Percentiles rank a stretch among this genome's conserved stretches.
Evolutionary conservation across 1,284 basidiomycete genomes (phyloP).

Genomic region (Golubevia sp.): DNA sequence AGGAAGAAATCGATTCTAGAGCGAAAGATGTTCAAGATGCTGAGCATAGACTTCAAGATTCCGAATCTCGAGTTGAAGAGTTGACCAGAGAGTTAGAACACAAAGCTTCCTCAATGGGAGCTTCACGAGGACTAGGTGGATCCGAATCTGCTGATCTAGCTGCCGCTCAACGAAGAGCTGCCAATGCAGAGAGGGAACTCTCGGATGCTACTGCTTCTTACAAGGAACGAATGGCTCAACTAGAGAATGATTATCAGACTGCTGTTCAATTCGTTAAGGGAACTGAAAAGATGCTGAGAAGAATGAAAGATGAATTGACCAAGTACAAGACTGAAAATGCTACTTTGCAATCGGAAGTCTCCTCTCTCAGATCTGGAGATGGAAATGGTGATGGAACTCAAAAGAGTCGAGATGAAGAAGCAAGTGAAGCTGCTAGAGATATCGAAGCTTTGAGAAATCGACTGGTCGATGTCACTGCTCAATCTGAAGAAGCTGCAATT

Average conservation of each 20-base stretch:
- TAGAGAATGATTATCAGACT: slow-evolving; percentile 93
- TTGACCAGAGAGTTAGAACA: slow-evolving; percentile 46
- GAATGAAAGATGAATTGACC: slow-evolving; percentile 74
- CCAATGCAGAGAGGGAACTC: slow-evolving; percentile 52
- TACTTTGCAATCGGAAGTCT: slow-evolving; percentile 33
- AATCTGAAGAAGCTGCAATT: slow-evolving; percentile 40
- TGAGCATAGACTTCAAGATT: slow-evolving; percentile 50
- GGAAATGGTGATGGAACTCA: background rate
- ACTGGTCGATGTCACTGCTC: slow-evolving; percentile 35
- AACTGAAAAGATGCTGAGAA: slow-evolving; percentile 97
- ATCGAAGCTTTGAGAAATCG: slow-evolving; percentile 43
- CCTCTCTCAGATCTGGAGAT: slow-evolving; percentile 7
- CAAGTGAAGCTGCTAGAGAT: slow-evolving; percentile 36
- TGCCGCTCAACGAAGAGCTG: slow-evolving; percentile 15
- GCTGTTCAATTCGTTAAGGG: slow-evolving; percentile 82
- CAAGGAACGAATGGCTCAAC: slow-evolving; percentile 66
- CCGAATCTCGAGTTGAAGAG: slow-evolving; percentile 47
- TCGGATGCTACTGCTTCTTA: slow-evolving; percentile 48
- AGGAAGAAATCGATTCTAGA: slow-evolving; percentile 46
- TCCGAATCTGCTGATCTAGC: background rate
- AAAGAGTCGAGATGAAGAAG: slow-evolving; percentile 12
- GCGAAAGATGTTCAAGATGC: slow-evolving; percentile 39
- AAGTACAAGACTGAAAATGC: slow-evolving; percentile 58
- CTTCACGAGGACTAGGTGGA: background rate
- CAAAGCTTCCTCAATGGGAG: background rate